Percentiles rank a stretch among this genome's conserved stretches.
Conservation (phyloP, 768 basidiomycete genomes). For the Filobasidium wieringae region DNA sequence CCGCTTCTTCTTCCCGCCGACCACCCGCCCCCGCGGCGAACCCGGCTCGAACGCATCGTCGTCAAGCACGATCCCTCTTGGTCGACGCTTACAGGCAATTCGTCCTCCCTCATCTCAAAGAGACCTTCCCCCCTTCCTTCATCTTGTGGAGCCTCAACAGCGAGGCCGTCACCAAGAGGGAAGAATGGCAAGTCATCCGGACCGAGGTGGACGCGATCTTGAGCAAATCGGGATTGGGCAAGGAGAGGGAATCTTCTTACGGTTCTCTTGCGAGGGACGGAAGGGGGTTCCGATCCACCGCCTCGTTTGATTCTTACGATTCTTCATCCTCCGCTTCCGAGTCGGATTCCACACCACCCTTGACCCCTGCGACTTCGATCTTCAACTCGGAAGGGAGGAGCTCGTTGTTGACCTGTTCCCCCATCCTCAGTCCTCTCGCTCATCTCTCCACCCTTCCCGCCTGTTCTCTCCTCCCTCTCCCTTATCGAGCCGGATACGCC, state of each 20-base stretch:
- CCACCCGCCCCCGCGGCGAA: neutral
- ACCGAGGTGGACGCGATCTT: constrained; percentile 25
- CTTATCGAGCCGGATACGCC: constrained; percentile 26
- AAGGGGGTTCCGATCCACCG: constrained; percentile 1
- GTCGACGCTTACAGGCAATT: constrained; percentile 38
- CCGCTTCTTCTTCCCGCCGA: neutral
- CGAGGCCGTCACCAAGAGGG: constrained; percentile 16
- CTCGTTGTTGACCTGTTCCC: neutral
- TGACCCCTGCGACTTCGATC: constrained; percentile 4
- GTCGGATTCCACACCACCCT: neutral
- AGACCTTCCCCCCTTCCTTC: constrained; percentile 27
- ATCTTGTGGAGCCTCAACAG: constrained; percentile 28
- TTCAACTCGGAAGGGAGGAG: neutral
- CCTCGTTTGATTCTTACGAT: constrained; percentile 13
- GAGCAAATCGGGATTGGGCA: neutral
- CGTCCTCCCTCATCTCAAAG: constrained; percentile 34
- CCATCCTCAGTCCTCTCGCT: constrained; percentile 22
- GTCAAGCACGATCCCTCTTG: constrained; percentile 35
- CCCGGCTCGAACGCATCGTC: constrained; percentile 32
- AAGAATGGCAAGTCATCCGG: constrained; percentile 24
- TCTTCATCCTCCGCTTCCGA: constrained; percentile 19
- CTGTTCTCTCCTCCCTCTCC: constrained; percentile 18
- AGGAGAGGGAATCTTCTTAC: neutral
- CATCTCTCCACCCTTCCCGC: constrained; percentile 25
- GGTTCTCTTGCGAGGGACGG: neutral